Evolutionary conservation across 768 basidiomycete genomes (phyloP), one percentile per base, ranked within the genome.

Genomic region (Mycena latifolia): DNA sequence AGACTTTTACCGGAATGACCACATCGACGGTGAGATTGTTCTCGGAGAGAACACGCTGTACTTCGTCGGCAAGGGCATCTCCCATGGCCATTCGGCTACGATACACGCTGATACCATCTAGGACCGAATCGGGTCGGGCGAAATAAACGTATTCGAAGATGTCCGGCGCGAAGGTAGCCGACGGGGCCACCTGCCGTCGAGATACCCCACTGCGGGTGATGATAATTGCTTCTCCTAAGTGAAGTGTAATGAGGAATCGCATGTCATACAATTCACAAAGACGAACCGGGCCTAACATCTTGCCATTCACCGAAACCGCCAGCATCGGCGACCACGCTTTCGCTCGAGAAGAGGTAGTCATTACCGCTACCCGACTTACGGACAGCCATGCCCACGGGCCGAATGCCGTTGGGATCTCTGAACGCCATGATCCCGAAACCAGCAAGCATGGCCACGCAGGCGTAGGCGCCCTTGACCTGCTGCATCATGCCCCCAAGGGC

Each of bases 61-160:
- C 96, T 78, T 96, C 93, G 46, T 88, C 92, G 1, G 96, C 97
- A 52, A 99, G 87, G 7, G 91, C 88, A 75, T 99, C 96, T 60
- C 98, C 98, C 98, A 99, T 99, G 1, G 98, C 95, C 98, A 99
- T 99, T 41, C 98, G 91, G 75, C 94, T 93, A 51, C 98, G 89
- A 78, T 99, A 99, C 48, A 99, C 98, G 74, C 94, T 96, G 77
- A 99, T 90, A 46, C 97, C 96, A 74, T 99, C 96, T 55, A 99
- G 85, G 54, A 98, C 98, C 8, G 95, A 98, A 80, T 99, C 98
- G 0, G 97, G 98, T 60, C 98, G 90, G 9, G 98, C 96, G 76
- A 99, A 95, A 81, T 99, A 99, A 69, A 99, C 98, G 73, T 89
- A 98, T 85, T 99, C 98, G 75, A 99, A 99, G 73, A 99, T 98